Conservation (phyloP, 2,329 filamentous ascomycete genomes). For the Akanthomyces lecanii region DNA sequence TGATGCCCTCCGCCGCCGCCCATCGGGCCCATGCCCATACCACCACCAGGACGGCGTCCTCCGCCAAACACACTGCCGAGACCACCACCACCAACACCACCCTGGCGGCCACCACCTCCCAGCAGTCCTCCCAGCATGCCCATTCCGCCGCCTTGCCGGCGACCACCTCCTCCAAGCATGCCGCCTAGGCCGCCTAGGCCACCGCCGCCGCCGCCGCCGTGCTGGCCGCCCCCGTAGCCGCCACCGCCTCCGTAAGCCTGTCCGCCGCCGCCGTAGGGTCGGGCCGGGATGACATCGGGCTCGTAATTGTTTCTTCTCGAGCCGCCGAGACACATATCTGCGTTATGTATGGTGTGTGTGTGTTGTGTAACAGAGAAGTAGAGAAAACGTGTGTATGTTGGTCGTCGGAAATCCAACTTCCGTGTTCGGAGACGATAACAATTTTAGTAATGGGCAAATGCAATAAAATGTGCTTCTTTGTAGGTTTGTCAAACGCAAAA, state of each 20-base stretch:
- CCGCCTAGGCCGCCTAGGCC: not conserved
- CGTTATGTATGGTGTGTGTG: not conserved
- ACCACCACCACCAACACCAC: not conserved
- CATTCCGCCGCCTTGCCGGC: not conserved
- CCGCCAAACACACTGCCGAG: not conserved
- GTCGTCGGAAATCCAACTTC: too few relatives aligned
- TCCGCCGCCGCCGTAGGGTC: slow-evolving; percentile 5
- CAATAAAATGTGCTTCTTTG: not conserved
- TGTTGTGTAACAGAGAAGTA: not conserved
- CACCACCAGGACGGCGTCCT: not conserved
- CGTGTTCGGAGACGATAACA: too few relatives aligned
- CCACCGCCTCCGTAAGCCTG: not conserved
- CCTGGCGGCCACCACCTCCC: not conserved
- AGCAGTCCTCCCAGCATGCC: not conserved
- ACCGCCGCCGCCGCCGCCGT: not conserved
- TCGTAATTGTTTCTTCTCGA: not conserved
- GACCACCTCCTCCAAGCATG: not conserved
- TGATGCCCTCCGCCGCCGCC: not conserved
- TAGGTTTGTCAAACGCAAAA: too few relatives aligned
- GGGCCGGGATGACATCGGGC: slow-evolving; percentile 3
- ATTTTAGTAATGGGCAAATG: not conserved
- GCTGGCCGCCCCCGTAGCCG: not conserved
- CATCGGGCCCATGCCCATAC: not conserved
- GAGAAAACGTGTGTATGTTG: not conserved
- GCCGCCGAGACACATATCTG: slow-evolving; percentile 11